These are phyloP conservation scores for Diplodia intermedia DNA, from an alignment of 2,329 filamentous ascomycete species.

Conservation along the genomic window DNA sequence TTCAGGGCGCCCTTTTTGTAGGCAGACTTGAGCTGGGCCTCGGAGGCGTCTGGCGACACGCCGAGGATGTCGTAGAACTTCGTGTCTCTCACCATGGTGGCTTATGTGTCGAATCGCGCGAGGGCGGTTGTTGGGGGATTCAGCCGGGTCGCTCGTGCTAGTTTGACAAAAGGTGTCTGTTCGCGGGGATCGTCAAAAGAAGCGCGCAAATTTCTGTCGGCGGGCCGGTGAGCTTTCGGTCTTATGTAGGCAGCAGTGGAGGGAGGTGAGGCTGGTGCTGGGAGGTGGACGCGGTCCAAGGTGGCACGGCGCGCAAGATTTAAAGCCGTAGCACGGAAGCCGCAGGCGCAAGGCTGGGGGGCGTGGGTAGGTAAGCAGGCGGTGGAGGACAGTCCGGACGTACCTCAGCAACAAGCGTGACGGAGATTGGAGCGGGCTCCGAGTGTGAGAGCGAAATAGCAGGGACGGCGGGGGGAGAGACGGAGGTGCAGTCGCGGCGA, in stretches of 20 bases:
- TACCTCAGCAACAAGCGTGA: slow-evolving; percentile 15
- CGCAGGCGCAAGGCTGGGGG: slow-evolving; percentile 21
- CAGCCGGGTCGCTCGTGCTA: slow-evolving; percentile 13
- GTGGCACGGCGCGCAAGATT: slow-evolving; percentile 28
- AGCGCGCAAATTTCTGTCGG: slow-evolving; percentile 7
- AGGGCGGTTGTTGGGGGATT: slow-evolving; percentile 21
- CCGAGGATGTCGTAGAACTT: slow-evolving; percentile 81
- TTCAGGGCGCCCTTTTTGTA: slow-evolving; percentile 86
- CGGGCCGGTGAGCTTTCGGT: slow-evolving; percentile 12
- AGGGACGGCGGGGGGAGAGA: slow-evolving; percentile 1
- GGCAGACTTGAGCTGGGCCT: slow-evolving; percentile 87
- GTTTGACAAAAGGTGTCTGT: slow-evolving; percentile 6
- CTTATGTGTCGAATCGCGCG: slow-evolving; percentile 24
- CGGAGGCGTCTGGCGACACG: slow-evolving; percentile 79
- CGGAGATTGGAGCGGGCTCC: slow-evolving; percentile 3
- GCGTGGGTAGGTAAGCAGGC: slow-evolving; percentile 22
- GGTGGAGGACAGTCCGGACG: slow-evolving; percentile 1
- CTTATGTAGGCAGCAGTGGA: slow-evolving; percentile 5
- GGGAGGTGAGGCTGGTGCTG: slow-evolving; percentile 9
- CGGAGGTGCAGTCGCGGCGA: slow-evolving; percentile 20
- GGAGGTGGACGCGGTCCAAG: neutral
- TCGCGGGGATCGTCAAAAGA: slow-evolving; percentile 5
- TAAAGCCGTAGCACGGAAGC: slow-evolving; percentile 10
- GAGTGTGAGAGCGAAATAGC: neutral
- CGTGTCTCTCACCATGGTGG: slow-evolving; percentile 76